Evolutionary conservation across 306 rosid species (phyloP).

Genomic region (Psophocarpus tetragonolobus): DNA sequence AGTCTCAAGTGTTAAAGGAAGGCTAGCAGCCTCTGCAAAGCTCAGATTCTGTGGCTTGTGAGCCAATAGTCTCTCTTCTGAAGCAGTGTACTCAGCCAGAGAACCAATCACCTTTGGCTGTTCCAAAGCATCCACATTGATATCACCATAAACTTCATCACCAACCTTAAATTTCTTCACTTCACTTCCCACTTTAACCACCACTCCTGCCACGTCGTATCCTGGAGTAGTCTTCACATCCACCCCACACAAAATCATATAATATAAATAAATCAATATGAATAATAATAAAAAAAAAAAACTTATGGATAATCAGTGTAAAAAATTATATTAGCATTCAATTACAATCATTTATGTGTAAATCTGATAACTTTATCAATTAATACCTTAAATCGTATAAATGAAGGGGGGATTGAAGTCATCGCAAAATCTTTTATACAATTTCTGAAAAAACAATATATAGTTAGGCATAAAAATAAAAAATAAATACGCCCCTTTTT

Average conservation of each 20-base stretch:
- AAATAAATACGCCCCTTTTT: neutral
- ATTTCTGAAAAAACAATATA: neutral
- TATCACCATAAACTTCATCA: constrained; percentile 65
- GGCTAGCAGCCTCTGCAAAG: constrained; percentile 68
- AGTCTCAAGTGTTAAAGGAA: constrained; percentile 64
- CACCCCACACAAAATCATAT: neutral
- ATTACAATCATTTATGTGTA: too few relatives aligned
- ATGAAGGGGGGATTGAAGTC: too few relatives aligned
- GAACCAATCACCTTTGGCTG: constrained; percentile 48
- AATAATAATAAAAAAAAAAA: too few relatives aligned
- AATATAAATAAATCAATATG: neutral
- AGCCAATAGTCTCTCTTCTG: constrained; percentile 60
- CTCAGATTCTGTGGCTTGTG: constrained; percentile 59
- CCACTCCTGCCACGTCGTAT: constrained; percentile 68
- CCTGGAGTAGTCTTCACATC: constrained; percentile 48
- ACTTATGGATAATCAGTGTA: too few relatives aligned
- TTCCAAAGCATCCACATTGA: constrained; percentile 44
- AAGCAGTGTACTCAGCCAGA: constrained; percentile 69
- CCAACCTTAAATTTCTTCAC: constrained; percentile 70
- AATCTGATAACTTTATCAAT: too few relatives aligned
- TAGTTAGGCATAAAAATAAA: neutral
- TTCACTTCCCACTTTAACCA: constrained; percentile 59
- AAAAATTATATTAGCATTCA: too few relatives aligned
- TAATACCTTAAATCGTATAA: too few relatives aligned
- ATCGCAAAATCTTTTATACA: too few relatives aligned